A percentile compares a stretch with the other conserved stretches of the same genome.
Evolutionary conservation across 2,329 filamentous ascomycete genomes (phyloP).

Genomic region (Dothistroma pini): DNA sequence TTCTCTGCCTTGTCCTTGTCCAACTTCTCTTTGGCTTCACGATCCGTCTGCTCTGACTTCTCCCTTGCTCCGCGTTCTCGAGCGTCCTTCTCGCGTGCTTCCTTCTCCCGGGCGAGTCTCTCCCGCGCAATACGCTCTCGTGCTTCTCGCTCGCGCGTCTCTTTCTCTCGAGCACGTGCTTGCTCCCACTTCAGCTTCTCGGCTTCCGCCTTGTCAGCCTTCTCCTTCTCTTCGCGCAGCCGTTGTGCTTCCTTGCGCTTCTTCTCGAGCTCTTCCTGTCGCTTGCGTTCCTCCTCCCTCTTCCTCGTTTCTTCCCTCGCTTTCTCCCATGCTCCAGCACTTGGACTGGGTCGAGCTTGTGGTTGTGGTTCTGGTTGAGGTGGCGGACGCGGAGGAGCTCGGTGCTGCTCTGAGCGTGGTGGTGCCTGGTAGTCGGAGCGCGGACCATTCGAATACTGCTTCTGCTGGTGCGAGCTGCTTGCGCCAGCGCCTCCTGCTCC

Average conservation of each 20-base stretch:
- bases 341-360: constrained; percentile 24
- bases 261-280: constrained; percentile 58
- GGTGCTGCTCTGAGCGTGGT: constrained; percentile 10
- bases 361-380: constrained; percentile 25
- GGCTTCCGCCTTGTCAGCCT: constrained; percentile 43
- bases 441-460: constrained; percentile 24
- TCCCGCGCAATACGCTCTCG: constrained; percentile 45
- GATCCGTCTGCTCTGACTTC: constrained; percentile 41
- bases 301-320: constrained; percentile 63
- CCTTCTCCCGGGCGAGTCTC: constrained; percentile 36
- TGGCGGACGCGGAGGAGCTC: constrained; percentile 18
- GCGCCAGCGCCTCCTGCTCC: constrained; percentile 35
- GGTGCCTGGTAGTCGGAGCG: constrained; percentile 24
- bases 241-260: constrained; percentile 55
- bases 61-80: constrained; percentile 37
- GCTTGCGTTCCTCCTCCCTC: constrained; percentile 58
- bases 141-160: constrained; percentile 47
- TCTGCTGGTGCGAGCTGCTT: constrained; percentile 29
- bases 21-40: constrained; percentile 26
- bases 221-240: constrained; percentile 48
- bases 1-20: constrained; percentile 24
- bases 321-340: constrained; percentile 56
- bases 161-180: constrained; percentile 46
- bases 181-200: constrained; percentile 53
- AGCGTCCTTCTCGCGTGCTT: constrained; percentile 40